Conservation (phyloP, 768 basidiomycete species). For the Psilocybe tampanensis region DNA sequence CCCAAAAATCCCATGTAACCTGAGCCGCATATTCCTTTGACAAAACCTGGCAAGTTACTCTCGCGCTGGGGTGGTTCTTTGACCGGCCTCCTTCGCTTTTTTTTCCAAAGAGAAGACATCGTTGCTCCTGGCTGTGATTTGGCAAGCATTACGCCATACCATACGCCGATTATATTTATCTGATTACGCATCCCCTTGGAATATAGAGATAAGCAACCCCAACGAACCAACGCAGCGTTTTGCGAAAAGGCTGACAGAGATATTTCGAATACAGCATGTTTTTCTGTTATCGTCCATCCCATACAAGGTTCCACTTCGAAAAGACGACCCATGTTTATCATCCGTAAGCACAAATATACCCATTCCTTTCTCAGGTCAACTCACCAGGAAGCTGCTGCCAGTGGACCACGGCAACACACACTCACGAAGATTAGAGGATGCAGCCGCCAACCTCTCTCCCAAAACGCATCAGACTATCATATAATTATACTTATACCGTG, state of each 20-base stretch:
- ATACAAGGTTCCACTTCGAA: no score
- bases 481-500: background rate
- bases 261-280: background rate
- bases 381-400: background rate
- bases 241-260: background rate
- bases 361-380: constrained; percentile 6
- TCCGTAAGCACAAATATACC: background rate
- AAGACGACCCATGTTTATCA: no score
- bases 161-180: no score
- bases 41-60: background rate
- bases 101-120: background rate
- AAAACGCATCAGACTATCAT: background rate
- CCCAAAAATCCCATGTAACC: background rate
- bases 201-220: no score
- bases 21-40: background rate
- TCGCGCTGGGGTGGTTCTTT: background rate
- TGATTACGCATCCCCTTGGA: no score
- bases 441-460: background rate
- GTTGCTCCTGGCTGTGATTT: background rate
- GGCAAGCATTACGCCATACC: constrained; percentile 1
- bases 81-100: background rate
- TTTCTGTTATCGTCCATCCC: no score
- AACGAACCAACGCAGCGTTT: no score
- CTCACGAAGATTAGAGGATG: constrained; percentile 4
- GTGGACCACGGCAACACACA: background rate